Evolutionary conservation across 2,329 filamentous ascomycete species (phyloP).

Genomic region (Xylaria sp.): DNA sequence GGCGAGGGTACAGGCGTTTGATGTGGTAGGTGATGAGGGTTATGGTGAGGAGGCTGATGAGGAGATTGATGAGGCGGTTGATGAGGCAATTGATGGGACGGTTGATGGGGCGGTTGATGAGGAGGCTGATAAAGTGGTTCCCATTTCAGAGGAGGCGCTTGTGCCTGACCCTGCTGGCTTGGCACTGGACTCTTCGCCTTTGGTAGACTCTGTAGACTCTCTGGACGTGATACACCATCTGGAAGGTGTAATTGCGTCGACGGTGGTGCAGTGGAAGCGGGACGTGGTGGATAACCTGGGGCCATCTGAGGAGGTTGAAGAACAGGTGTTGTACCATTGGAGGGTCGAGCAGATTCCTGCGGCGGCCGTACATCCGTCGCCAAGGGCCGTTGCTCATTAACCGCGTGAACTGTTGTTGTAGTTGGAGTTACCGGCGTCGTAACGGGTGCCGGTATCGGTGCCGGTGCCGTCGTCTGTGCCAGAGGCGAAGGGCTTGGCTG

Average conservation of each 20-base stretch:
- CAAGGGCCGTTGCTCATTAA: conserved; percentile 43
- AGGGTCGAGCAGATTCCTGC: conserved; percentile 39
- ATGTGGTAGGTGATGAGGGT: conserved; percentile 48
- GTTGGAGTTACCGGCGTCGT: conserved; percentile 27
- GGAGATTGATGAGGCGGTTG: conserved; percentile 35
- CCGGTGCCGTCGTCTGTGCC: background rate
- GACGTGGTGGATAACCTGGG: conserved; percentile 47
- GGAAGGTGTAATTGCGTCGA: conserved; percentile 44
- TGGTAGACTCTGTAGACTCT: conserved; percentile 44
- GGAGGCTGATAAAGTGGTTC: conserved; percentile 54
- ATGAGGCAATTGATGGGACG: conserved; percentile 45
- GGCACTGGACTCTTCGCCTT: conserved; percentile 50
- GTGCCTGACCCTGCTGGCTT: conserved; percentile 45
- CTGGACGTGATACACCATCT: conserved; percentile 52
- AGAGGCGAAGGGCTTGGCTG: conserved; percentile 45
- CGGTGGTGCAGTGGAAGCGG: conserved; percentile 45
- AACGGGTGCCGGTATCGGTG: background rate
- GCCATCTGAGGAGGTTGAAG: conserved; percentile 55
- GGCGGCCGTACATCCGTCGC: conserved; percentile 42
- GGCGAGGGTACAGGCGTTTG: conserved; percentile 49
- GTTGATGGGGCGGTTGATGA: conserved; percentile 45
- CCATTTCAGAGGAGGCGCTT: conserved; percentile 54
- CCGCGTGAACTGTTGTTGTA: conserved; percentile 32
- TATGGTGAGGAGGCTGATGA: conserved; percentile 44
- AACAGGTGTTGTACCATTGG: conserved; percentile 48